Evolutionary conservation across 768 basidiomycete genomes (phyloP).

Genomic region (Mycena olivaceomarginata): DNA sequence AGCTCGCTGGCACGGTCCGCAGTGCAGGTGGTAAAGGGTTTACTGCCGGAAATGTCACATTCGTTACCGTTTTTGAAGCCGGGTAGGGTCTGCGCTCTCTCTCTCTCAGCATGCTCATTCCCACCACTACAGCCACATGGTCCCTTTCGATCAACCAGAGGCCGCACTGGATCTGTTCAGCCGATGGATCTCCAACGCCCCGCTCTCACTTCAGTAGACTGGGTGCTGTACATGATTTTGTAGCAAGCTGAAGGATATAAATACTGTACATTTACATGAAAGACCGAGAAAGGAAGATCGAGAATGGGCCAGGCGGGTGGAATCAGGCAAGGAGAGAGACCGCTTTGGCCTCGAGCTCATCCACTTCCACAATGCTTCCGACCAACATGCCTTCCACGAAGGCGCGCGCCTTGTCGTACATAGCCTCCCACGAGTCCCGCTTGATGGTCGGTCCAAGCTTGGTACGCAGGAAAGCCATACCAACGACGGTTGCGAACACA

Average conservation of each 20-base stretch:
- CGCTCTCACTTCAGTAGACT: slow-evolving; percentile 27
- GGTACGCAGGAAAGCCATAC: slow-evolving; percentile 14
- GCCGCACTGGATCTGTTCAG: slow-evolving; percentile 71
- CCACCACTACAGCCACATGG: slow-evolving; percentile 81
- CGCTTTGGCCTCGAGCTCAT: slow-evolving; percentile 16
- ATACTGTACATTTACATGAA: too few species aligned
- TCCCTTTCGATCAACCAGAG: slow-evolving; percentile 93
- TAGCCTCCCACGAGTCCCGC: slow-evolving; percentile 33
- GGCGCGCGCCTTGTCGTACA: slow-evolving; percentile 23
- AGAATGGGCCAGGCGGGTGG: not conserved
- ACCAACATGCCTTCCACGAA: not conserved
- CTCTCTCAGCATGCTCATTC: slow-evolving; percentile 11
- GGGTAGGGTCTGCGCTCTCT: slow-evolving; percentile 70
- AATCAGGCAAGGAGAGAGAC: not conserved
- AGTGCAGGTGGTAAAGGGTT: slow-evolving; percentile 78
- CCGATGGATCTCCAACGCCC: slow-evolving; percentile 39
- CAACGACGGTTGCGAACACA: slow-evolving; percentile 23
- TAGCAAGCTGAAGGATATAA: too few species aligned
- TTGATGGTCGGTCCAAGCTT: slow-evolving; percentile 12
- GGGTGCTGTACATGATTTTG: not conserved
- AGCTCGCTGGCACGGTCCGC: slow-evolving; percentile 80
- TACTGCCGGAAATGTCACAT: slow-evolving; percentile 90
- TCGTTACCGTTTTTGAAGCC: slow-evolving; percentile 85
- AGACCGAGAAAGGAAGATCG: too few species aligned
- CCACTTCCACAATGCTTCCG: not conserved